Percentiles rank a stretch among this genome's conserved stretches.
Evolutionary conservation across 345 rosid genomes (phyloP).

Genomic region (Camelina hispida): DNA sequence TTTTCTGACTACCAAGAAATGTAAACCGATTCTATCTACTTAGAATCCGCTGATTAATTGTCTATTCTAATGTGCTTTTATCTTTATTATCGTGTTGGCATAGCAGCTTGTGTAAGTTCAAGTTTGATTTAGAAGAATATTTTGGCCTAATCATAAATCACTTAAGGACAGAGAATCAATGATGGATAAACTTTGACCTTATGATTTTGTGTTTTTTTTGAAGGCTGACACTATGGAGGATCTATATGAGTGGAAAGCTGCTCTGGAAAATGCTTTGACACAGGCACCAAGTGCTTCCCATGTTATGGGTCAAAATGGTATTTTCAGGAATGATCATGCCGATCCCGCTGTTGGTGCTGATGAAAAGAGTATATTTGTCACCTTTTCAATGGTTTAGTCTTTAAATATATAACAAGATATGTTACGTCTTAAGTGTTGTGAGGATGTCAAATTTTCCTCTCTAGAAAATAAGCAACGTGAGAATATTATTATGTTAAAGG

Average conservation of each 20-base stretch:
- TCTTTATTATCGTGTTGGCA: not conserved
- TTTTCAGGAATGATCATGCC: constrained; percentile 68
- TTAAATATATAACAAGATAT: not conserved
- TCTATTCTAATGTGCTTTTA: not conserved
- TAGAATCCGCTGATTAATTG: not conserved
- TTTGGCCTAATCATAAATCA: not conserved
- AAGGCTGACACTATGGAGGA: constrained; percentile 94
- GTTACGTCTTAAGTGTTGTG: not conserved
- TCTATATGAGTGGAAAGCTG: constrained; percentile 87
- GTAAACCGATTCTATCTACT: not conserved
- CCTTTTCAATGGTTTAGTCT: constrained; percentile 7
- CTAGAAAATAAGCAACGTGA: constrained; percentile 12
- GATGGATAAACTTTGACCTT: constrained; percentile 7
- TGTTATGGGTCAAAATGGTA: constrained; percentile 82
- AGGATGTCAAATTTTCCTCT: constrained; percentile 18
- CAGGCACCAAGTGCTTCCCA: constrained; percentile 85
- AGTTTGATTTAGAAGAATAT: not conserved
- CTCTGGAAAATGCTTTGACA: constrained; percentile 87
- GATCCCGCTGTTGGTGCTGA: constrained; percentile 56
- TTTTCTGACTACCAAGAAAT: not conserved
- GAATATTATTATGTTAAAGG: constrained; percentile 21
- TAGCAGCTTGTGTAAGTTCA: constrained; percentile 9
- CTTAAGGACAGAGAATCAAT: not conserved
- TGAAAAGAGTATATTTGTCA: constrained; percentile 44
- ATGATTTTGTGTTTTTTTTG: constrained; percentile 21